These are phyloP conservation scores for Acanthamoeba healyi DNA, from an alignment of 208 protist genomes.

Conservation along the genomic window DNA sequence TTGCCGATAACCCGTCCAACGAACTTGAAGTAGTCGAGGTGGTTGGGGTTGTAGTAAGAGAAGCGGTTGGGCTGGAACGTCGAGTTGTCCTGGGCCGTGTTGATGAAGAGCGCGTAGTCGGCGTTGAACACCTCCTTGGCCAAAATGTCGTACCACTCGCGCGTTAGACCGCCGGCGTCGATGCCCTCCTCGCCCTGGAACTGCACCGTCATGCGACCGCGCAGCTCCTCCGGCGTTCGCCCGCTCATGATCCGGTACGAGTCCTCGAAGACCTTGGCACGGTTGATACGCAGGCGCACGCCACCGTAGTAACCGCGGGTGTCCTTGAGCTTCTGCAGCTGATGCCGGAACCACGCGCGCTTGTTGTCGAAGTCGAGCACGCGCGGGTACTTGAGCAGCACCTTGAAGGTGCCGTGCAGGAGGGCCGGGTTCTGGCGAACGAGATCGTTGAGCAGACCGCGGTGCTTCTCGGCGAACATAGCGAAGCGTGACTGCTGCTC, in stretches of 20 bases:
- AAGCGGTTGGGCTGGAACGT: constrained; percentile 96
- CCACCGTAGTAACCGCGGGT: constrained; percentile 75
- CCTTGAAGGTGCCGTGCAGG: constrained; percentile 77
- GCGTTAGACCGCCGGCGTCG: constrained; percentile 94
- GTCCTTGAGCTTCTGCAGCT: constrained; percentile 77
- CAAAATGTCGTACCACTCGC: constrained; percentile 98
- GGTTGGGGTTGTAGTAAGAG: constrained; percentile 97
- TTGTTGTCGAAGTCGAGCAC: constrained; percentile 89
- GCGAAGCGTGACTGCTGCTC: constrained; percentile 57
- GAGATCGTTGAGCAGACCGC: constrained; percentile 83
- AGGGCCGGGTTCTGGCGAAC: constrained; percentile 81
- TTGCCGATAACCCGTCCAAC: constrained; percentile 88
- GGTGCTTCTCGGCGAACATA: constrained; percentile 63
- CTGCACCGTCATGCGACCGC: constrained; percentile 93
- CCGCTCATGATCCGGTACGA: constrained; percentile 77
- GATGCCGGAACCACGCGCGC: constrained; percentile 81
- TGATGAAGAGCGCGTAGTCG: constrained; percentile 96
- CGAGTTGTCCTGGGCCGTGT: constrained; percentile 74
- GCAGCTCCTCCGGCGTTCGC: constrained; percentile 89
- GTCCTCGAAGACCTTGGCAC: constrained; percentile 86
- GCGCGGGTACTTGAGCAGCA: constrained; percentile 82
- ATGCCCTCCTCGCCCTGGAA: constrained; percentile 97
- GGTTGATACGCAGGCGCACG: constrained; percentile 76
- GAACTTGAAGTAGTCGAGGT: constrained; percentile 98
- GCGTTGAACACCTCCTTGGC: constrained; percentile 97